A percentile compares a stretch with the other conserved stretches of the same genome.
phyloP scores from a whole-genome alignment of 306 rosid genomes.

The Cucurbita argyrosperma region DNA sequence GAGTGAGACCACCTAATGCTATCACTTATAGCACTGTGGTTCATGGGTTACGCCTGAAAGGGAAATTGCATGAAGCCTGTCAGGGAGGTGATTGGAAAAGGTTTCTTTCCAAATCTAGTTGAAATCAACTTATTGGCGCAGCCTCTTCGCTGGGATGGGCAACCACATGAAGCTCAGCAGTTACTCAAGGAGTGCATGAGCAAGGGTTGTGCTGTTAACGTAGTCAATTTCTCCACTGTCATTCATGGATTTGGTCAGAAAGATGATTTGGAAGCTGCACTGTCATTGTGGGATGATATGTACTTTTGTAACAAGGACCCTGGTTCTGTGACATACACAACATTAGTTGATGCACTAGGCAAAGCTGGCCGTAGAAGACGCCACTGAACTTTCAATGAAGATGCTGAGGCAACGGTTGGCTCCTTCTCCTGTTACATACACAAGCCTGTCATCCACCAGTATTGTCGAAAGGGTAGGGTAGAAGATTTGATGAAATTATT shows the following conservation, averaged over 20 bases:
- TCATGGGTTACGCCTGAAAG: constrained; percentile 77
- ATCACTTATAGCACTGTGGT: constrained; percentile 59
- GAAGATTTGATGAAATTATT: constrained; percentile 55
- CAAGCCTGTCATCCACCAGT: constrained; percentile 63
- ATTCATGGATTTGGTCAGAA: constrained; percentile 75
- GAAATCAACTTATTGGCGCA: constrained; percentile 66
- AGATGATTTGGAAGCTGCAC: constrained; percentile 58
- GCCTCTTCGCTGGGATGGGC: constrained; percentile 50
- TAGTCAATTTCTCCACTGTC: constrained; percentile 63
- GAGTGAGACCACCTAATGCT: constrained; percentile 47
- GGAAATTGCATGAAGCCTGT: constrained; percentile 47
- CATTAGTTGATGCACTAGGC: constrained; percentile 60
- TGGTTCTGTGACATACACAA: constrained; percentile 58
- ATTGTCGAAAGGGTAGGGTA: constrained; percentile 43
- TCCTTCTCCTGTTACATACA: constrained; percentile 81
- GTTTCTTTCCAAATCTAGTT: constrained; percentile 60
- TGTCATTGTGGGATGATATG: constrained; percentile 75
- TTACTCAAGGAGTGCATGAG: constrained; percentile 57
- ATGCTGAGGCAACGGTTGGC: constrained; percentile 59
- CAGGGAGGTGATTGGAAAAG: constrained; percentile 51
- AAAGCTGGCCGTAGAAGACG: constrained; percentile 66
- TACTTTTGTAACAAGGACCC: constrained; percentile 78
- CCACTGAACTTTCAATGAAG: constrained; percentile 36
- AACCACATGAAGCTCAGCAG: constrained; percentile 51
- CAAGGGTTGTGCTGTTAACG: constrained; percentile 70